Conservation (phyloP, 2,329 filamentous ascomycete genomes). For the Ascochyta koolunga region DNA sequence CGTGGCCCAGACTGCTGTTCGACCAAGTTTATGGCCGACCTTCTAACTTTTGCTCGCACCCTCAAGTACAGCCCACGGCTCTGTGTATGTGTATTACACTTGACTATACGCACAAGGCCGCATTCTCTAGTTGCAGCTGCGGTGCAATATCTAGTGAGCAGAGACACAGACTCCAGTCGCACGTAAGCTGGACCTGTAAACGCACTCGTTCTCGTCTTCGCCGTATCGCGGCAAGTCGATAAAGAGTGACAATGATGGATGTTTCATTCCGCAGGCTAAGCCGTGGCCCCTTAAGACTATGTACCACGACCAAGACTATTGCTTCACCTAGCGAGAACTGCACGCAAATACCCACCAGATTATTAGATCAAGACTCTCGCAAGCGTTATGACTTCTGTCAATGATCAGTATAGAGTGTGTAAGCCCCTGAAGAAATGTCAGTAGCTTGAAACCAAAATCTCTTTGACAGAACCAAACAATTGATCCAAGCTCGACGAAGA, state of each 20-base stretch:
- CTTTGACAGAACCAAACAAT: neutral
- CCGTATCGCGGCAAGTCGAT: neutral
- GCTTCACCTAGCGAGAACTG: conserved; percentile 11
- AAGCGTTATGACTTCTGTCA: conserved; percentile 7
- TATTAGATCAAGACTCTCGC: neutral
- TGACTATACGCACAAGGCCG: too few species aligned
- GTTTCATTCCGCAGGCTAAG: conserved; percentile 7
- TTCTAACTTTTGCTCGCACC: too few species aligned
- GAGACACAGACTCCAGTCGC: too few species aligned
- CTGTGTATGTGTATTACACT: too few species aligned
- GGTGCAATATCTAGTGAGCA: too few species aligned
- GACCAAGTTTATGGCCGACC: too few species aligned
- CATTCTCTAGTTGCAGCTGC: too few species aligned
- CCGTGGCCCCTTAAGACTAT: conserved; percentile 2
- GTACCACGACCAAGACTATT: conserved; percentile 7
- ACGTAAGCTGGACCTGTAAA: neutral
- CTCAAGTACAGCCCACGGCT: too few species aligned
- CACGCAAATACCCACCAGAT: neutral
- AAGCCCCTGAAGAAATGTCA: conserved; percentile 1
- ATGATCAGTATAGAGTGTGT: neutral
- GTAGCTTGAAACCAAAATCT: neutral
- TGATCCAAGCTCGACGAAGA: neutral
- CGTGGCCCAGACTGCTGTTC: too few species aligned
- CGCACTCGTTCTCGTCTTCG: neutral
- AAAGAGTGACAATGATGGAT: neutral